These are phyloP conservation scores for Scytalidium sp. DNA, from an alignment of 2,329 filamentous ascomycete genomes.

Conservation along the genomic window DNA sequence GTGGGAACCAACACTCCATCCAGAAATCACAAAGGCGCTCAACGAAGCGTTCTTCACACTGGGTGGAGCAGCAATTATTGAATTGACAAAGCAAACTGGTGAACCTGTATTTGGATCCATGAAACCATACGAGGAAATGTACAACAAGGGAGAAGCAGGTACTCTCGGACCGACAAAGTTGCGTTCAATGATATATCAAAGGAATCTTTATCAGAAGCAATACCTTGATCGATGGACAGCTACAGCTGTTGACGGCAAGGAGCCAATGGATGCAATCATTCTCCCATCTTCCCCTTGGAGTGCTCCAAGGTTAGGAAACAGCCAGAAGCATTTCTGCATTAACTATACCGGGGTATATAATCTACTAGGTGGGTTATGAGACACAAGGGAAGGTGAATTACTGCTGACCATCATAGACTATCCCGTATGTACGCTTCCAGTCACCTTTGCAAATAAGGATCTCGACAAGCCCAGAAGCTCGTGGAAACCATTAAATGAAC, in stretches of 20 bases:
- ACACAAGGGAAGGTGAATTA: background rate
- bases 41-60: conserved; percentile 29
- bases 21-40: conserved; percentile 24
- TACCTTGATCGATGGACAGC: conserved; percentile 34
- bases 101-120: conserved; percentile 26
- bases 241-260: conserved; percentile 26
- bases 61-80: conserved; percentile 27
- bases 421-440: conserved; percentile 36
- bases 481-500: conserved; percentile 24
- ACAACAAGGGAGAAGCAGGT: conserved; percentile 22
- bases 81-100: conserved; percentile 20
- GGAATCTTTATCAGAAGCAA: conserved; percentile 31
- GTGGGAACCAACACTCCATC: conserved; percentile 30
- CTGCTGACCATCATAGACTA: conserved; percentile 22
- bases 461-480: conserved; percentile 26
- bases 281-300: conserved; percentile 30
- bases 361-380: conserved; percentile 23
- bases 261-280: conserved; percentile 32
- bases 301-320: conserved; percentile 28
- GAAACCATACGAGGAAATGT: conserved; percentile 24
- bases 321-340: conserved; percentile 24
- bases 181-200: conserved; percentile 26
- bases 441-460: conserved; percentile 37
- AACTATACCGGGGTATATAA: conserved; percentile 28
- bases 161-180: conserved; percentile 24